Conservation (phyloP, 257 asterid genomes). For the Capsicum chinense region DNA sequence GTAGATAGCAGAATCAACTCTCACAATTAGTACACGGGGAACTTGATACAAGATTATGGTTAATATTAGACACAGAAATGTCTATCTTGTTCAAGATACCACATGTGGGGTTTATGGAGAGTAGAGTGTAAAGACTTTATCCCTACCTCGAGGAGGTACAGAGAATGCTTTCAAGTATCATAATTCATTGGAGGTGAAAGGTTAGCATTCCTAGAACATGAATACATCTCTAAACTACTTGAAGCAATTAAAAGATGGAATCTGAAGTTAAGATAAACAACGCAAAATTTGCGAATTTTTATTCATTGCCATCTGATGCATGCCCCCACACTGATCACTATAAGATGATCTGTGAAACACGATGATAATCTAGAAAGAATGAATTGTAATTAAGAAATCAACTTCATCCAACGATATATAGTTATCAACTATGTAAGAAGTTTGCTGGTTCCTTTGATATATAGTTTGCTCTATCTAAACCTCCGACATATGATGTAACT, state of each 20-base stretch:
- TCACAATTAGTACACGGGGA: slow-evolving; percentile 70
- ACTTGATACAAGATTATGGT: slow-evolving; percentile 36
- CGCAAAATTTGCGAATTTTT: not conserved
- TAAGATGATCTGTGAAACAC: not conserved
- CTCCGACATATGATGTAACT: slow-evolving; percentile 34
- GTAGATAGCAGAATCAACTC: slow-evolving; percentile 93
- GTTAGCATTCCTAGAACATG: not conserved
- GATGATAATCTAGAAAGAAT: not conserved
- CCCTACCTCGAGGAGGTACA: too few relatives aligned
- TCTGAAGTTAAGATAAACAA: slow-evolving; percentile 3
- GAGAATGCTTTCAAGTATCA: not conserved
- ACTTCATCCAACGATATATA: slow-evolving; percentile 82
- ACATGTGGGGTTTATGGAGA: not conserved
- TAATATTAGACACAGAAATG: too few relatives aligned
- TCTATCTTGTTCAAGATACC: too few relatives aligned
- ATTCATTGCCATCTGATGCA: not conserved
- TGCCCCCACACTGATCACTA: not conserved
- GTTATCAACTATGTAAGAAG: slow-evolving; percentile 71
- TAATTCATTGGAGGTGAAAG: not conserved
- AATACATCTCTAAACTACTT: slow-evolving; percentile 2
- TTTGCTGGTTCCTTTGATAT: slow-evolving; percentile 45
- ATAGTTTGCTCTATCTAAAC: slow-evolving; percentile 36
- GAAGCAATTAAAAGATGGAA: not conserved
- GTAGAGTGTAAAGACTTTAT: too few relatives aligned
- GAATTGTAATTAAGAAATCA: slow-evolving; percentile 21